These are phyloP conservation scores for Amesomyces nigricolor DNA, from an alignment of 2,329 filamentous ascomycete genomes.

Conservation along the genomic window DNA sequence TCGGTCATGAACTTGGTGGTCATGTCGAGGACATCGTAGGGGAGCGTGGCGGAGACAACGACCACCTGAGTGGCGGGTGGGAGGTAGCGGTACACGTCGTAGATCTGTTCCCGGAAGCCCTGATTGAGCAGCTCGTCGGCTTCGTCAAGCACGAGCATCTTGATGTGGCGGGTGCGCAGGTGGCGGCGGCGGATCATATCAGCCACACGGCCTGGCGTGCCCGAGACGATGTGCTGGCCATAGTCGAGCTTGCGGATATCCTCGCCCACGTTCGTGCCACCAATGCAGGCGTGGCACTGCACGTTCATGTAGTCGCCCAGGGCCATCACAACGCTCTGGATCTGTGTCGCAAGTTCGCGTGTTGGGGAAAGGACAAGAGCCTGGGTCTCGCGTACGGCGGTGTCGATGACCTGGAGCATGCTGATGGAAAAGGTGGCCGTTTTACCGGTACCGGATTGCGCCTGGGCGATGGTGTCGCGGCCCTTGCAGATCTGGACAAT, in stretches of 20 bases:
- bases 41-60: constrained; percentile 91
- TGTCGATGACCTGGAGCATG: constrained; percentile 93
- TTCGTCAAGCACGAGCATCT: constrained; percentile 59
- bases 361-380: constrained; percentile 93
- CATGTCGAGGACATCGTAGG: constrained; percentile 97
- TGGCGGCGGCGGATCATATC: constrained; percentile 57
- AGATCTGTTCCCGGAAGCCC: constrained; percentile 97
- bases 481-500: constrained; percentile 99
- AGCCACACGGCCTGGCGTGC: constrained; percentile 87
- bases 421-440: constrained; percentile 95
- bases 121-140: constrained; percentile 71
- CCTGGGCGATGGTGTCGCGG: constrained; percentile 96
- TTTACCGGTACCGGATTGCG: constrained; percentile 95
- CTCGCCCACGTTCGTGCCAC: constrained; percentile 94
- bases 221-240: constrained; percentile 94
- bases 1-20: constrained; percentile 99
- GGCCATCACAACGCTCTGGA: constrained; percentile 98
- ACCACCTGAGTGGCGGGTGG: constrained; percentile 98
- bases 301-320: constrained; percentile 99
- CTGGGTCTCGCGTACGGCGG: constrained; percentile 85
- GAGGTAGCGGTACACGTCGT: constrained; percentile 96
- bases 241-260: constrained; percentile 97
- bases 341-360: constrained; percentile 94
- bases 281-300: constrained; percentile 97
- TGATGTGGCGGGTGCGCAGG: constrained; percentile 55